Percentiles rank a stretch among this genome's conserved stretches.
These are phyloP conservation scores for Cryptococcus amylolentus DNA, from an alignment of 1,284 basidiomycete species.

Conservation along the genomic window DNA sequence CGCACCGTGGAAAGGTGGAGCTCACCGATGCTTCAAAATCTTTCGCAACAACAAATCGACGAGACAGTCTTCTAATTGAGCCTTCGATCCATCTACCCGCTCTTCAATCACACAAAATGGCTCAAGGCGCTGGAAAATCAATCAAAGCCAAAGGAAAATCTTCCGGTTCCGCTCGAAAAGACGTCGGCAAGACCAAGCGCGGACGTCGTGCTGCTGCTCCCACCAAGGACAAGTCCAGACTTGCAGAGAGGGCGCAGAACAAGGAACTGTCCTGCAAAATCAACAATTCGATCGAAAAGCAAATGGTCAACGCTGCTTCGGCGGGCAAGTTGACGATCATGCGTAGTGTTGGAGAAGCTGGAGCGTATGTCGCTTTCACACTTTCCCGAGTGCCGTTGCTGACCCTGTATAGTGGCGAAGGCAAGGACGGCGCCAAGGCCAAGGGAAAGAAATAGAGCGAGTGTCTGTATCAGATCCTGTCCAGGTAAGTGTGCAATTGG, in stretches of 20 bases:
- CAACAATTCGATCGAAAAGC: slow-evolving; percentile 79
- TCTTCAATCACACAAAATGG: slow-evolving; percentile 24
- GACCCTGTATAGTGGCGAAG: slow-evolving; percentile 13
- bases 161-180: slow-evolving; percentile 38
- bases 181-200: slow-evolving; percentile 30
- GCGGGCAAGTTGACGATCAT: slow-evolving; percentile 77
- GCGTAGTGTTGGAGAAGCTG: slow-evolving; percentile 54
- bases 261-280: slow-evolving; percentile 74
- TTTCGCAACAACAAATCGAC: too few species aligned
- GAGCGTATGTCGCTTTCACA: slow-evolving; percentile 22
- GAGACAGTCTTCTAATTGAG: too few species aligned
- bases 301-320: slow-evolving; percentile 82
- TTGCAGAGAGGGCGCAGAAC: slow-evolving; percentile 31
- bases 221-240: slow-evolving; percentile 33
- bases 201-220: slow-evolving; percentile 42
- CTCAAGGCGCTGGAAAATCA: slow-evolving; percentile 41
- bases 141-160: slow-evolving; percentile 32
- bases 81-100: too few species aligned
- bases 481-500: not conserved
- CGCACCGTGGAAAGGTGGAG: too few species aligned
- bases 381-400: not conserved
- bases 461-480: not conserved
- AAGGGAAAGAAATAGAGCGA: slow-evolving; percentile 22
- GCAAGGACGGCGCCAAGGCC: slow-evolving; percentile 20
- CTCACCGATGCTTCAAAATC: too few species aligned